Conservation (phyloP, 768 basidiomycete genomes). For the Astraeus odoratus region DNA sequence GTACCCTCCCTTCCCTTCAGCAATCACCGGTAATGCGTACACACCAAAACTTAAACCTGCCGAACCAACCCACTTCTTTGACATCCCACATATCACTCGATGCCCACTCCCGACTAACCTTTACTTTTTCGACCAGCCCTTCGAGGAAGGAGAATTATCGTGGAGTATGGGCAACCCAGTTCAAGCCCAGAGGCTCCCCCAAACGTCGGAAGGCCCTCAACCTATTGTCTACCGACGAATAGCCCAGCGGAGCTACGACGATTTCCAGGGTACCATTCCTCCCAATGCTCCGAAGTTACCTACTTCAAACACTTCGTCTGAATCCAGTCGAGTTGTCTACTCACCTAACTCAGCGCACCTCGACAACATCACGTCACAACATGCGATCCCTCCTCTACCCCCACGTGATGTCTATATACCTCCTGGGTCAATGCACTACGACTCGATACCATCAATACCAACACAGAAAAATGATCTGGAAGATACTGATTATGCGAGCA, state of each 20-base stretch:
- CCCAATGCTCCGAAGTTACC: constrained; percentile 8
- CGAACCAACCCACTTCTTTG: constrained; percentile 18
- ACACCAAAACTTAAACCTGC: constrained; percentile 9
- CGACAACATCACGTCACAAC: constrained; percentile 4
- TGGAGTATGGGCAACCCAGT: constrained; percentile 4
- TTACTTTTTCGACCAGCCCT: constrained; percentile 3
- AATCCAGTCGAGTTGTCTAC: neutral
- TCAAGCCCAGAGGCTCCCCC: neutral
- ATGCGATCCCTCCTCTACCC: neutral
- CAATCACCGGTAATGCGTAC: constrained; percentile 9
- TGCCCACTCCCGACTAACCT: constrained; percentile 20
- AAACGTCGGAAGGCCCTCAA: constrained; percentile 5
- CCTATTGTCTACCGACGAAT: neutral
- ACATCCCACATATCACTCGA: constrained; percentile 21
- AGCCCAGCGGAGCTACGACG: constrained; percentile 8
- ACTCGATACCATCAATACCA: constrained; percentile 1
- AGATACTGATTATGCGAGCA: neutral
- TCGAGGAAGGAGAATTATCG: constrained; percentile 2
- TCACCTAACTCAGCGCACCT: constrained; percentile 3
- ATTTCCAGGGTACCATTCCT: constrained; percentile 4
- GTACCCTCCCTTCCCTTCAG: constrained; percentile 7
- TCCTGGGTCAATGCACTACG: neutral
- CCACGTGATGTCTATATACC: constrained; percentile 1
- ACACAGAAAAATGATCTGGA: constrained; percentile 3
- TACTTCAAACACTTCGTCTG: constrained; percentile 8